Evolutionary conservation across 768 basidiomycete species (phyloP).

Genomic region (Termitomyces sp.): DNA sequence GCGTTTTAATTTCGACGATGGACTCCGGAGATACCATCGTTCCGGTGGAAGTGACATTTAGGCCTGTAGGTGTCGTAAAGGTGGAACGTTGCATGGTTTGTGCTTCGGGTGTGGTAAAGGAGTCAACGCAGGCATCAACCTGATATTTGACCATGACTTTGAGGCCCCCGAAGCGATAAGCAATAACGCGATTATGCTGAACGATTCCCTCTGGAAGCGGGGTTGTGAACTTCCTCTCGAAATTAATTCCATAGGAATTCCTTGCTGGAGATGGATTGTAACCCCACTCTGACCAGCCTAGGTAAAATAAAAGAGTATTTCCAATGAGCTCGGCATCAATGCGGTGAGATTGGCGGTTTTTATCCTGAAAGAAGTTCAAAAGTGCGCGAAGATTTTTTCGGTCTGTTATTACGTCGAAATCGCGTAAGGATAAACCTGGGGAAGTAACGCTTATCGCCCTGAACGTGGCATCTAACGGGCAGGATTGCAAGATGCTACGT

Average conservation of each 20-base stretch:
- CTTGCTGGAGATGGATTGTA: neutral
- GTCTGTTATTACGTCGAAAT: conserved; percentile 15
- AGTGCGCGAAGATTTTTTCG: conserved; percentile 15
- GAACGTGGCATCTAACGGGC: conserved; percentile 11
- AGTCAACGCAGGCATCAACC: conserved; percentile 20
- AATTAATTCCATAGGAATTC: conserved; percentile 11
- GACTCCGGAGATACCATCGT: conserved; percentile 7
- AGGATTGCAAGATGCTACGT: conserved; percentile 7
- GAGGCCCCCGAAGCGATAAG: conserved; percentile 16
- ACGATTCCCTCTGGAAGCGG: conserved; percentile 8
- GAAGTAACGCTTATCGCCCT: conserved; percentile 7
- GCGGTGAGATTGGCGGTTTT: conserved; percentile 1
- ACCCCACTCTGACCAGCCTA: conserved; percentile 13
- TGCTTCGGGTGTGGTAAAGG: neutral
- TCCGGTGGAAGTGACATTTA: conserved; percentile 8
- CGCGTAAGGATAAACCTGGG: conserved; percentile 7
- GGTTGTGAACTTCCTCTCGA: conserved; percentile 13
- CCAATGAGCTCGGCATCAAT: conserved; percentile 15
- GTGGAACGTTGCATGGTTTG: neutral
- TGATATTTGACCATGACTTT: conserved; percentile 25
- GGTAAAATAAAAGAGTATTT: conserved; percentile 13
- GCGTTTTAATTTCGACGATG: conserved; percentile 16
- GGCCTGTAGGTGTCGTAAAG: conserved; percentile 6
- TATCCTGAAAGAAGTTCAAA: conserved; percentile 8
- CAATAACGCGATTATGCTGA: conserved; percentile 14